A percentile compares a stretch with the other conserved stretches of the same genome.
These are phyloP conservation scores for Rheum nobile DNA, from an alignment of 148 eudicot genomes.

Conservation along the genomic window DNA sequence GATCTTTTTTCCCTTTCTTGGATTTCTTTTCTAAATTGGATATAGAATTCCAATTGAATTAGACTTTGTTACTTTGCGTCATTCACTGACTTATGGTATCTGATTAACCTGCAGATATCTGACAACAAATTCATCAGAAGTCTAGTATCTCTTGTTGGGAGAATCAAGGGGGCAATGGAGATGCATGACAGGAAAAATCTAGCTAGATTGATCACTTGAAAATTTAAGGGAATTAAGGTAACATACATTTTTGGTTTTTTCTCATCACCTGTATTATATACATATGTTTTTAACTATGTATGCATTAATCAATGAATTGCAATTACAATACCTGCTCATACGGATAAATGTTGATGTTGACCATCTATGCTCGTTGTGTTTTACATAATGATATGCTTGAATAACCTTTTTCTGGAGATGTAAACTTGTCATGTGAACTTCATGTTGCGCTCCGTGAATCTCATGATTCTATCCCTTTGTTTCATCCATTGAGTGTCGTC, in stretches of 20 bases:
- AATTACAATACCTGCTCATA: not conserved
- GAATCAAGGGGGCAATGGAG: slow-evolving; percentile 30
- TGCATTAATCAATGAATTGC: not conserved
- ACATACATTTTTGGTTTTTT: not conserved
- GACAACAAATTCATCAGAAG: slow-evolving; percentile 42
- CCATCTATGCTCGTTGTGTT: not conserved
- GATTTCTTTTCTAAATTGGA: too few species aligned
- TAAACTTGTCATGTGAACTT: not conserved
- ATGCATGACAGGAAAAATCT: slow-evolving; percentile 27
- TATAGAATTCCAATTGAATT: too few species aligned
- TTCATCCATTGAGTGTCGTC: not conserved
- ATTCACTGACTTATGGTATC: not conserved
- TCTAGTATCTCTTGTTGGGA: slow-evolving; percentile 38
- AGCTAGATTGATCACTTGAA: slow-evolving; percentile 63
- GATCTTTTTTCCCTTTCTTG: slow-evolving; percentile 1
- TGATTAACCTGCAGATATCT: slow-evolving; percentile 42
- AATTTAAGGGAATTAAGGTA: slow-evolving; percentile 83
- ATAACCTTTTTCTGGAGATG: not conserved
- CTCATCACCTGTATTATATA: not conserved
- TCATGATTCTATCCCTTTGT: not conserved
- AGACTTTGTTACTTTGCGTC: not conserved
- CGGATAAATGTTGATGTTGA: not conserved
- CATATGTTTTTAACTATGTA: not conserved
- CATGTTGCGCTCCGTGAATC: not conserved
- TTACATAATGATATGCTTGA: not conserved